Conservation (phyloP, 106 monocot species). For the Agapanthus africanus region DNA sequence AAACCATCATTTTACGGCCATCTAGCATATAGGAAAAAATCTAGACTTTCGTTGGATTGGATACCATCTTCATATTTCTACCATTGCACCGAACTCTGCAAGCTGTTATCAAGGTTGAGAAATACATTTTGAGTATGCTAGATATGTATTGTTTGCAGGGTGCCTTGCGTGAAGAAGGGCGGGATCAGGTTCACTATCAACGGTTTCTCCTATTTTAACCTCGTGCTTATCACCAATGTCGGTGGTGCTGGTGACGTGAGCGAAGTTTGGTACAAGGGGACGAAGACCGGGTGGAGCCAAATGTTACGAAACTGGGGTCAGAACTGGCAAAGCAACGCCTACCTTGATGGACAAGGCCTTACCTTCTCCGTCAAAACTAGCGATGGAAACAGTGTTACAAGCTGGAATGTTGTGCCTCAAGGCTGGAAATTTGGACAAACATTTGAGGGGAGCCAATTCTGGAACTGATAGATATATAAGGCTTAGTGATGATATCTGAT, state of each 20-base stretch:
- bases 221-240: conserved; percentile 45
- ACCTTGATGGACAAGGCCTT: conserved; percentile 16
- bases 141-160: too few relatives aligned
- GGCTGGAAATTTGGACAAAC: conserved; percentile 29
- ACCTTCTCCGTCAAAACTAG: conserved; percentile 28
- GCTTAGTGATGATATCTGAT: too few relatives aligned
- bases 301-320: conserved; percentile 38
- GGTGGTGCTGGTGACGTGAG: conserved; percentile 43
- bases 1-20: too few relatives aligned
- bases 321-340: conserved; percentile 18
- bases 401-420: conserved; percentile 15
- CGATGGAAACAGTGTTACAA: conserved; percentile 19
- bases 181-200: conserved; percentile 45
- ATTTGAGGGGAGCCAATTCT: conserved; percentile 23
- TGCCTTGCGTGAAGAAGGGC: conserved; percentile 22
- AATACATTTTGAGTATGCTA: too few relatives aligned
- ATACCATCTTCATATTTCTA: too few relatives aligned
- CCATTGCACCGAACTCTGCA: too few relatives aligned
- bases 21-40: too few relatives aligned
- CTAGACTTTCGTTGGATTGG: too few relatives aligned
- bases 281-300: conserved; percentile 12
- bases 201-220: conserved; percentile 19
- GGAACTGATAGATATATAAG: too few relatives aligned
- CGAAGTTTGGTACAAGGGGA: conserved; percentile 35
- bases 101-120: too few relatives aligned